Evolutionary conservation across 495 filamentous ascomycete genomes (phyloP), one percentile per base, ranked within the genome.

Genomic region (Geopyxis carbonaria): DNA sequence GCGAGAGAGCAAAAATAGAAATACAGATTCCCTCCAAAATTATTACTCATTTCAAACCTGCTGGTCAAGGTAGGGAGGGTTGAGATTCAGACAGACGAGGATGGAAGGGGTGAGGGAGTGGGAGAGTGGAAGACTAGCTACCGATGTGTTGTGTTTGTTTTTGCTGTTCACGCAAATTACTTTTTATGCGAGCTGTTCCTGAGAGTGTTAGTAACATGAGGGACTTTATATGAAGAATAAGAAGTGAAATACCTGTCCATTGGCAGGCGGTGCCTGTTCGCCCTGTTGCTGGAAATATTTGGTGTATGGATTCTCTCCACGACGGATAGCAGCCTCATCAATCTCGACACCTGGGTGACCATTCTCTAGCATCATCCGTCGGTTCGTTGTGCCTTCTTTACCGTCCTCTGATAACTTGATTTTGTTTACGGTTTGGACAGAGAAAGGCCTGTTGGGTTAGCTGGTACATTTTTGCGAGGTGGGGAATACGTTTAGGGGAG

Each of bases 261-360:
- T 38, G 3, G 36, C 30, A 21, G 43, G 14, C 23, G 23, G 18
- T 4, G 50, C 48, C 20, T 53, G 48, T 34, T 76, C 73, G 34
- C 56, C 60, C 39, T 74, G 68, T 30, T 78, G 67, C 44, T 76
- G 65, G 42, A 70, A 80, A 46, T 73, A 81, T 37, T 64, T 74
- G 42, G 64, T 71, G 45, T 75, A 80, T 24, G 65, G 61, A 35
- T 69, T 65, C 49, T 78, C 75, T 10, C 76, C 76, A 45, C 71
- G 70, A 5, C 61, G 60, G 33, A 73, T 64, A 4, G 67, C 70
- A 6, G 67, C 69, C 14, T 78, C 74, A 43, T 81, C 76, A 21
- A 81, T 55, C 37, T 72, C 69, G 5, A 68, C 64, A 8, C 61
- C 59, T 1, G 67, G 56, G 42, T 67, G 65, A 3, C 73, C 74